Conservation (phyloP, 1,284 basidiomycete genomes). For the Ganoderma multipileum region DNA sequence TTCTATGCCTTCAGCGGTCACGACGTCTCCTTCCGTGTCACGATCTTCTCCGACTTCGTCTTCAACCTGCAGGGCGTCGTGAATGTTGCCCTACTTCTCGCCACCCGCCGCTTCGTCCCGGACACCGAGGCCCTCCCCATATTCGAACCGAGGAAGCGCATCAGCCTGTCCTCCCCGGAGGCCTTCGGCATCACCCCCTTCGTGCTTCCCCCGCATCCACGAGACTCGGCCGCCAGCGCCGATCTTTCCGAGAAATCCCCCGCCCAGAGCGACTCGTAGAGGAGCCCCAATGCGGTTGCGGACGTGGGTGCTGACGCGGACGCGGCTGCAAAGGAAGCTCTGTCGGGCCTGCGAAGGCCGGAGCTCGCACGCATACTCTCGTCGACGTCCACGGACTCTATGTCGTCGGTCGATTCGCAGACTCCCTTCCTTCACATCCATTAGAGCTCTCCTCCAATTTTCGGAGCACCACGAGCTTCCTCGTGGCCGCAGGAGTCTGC, state of each 20-base stretch:
- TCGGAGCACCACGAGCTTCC: not conserved
- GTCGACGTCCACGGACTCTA: conserved; percentile 16
- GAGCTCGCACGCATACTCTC: conserved; percentile 10
- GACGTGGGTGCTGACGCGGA: not conserved
- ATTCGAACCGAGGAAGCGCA: conserved; percentile 37
- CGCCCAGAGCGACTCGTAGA: not conserved
- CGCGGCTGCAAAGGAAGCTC: conserved; percentile 3
- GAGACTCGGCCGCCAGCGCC: not conserved
- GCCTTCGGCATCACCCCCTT: conserved; percentile 44
- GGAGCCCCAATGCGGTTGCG: not conserved
- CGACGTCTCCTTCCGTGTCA: conserved; percentile 40
- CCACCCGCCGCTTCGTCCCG: conserved; percentile 40
- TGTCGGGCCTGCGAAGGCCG: not conserved
- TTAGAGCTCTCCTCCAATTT: not conserved
- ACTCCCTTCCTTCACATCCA: conserved; percentile 24
- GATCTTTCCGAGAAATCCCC: conserved; percentile 9
- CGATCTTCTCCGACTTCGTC: conserved; percentile 43
- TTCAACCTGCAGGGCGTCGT: conserved; percentile 48
- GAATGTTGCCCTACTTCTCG: conserved; percentile 41
- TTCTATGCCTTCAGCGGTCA: conserved; percentile 42
- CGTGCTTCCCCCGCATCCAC: conserved; percentile 28
- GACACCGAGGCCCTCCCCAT: conserved; percentile 36
- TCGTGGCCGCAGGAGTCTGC: not conserved
- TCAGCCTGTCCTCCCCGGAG: conserved; percentile 35
- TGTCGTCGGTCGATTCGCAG: conserved; percentile 24